Conservation (phyloP, 2,329 filamentous ascomycete species). For the Cryphonectria radicalis region DNA sequence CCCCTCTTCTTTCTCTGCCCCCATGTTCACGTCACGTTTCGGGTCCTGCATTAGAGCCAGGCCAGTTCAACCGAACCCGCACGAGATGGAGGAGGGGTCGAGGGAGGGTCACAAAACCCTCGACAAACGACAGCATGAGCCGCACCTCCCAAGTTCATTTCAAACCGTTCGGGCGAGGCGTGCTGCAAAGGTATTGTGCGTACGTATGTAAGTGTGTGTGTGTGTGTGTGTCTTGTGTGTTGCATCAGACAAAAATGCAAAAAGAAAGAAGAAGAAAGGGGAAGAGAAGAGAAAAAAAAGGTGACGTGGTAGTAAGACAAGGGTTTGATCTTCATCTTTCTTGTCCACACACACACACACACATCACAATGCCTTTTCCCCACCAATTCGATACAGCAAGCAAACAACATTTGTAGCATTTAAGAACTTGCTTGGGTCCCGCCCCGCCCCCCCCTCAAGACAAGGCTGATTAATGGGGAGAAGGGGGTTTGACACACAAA, state of each 20-base stretch:
- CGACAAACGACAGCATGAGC: neutral
- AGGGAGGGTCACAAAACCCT: neutral
- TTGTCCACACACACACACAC: neutral
- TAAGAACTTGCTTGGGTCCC: neutral
- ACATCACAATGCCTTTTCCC: neutral
- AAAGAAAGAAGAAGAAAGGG: too few species aligned
- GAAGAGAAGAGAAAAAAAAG: too few species aligned
- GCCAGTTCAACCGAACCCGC: neutral
- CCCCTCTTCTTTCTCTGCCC: neutral
- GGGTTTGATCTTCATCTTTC: neutral
- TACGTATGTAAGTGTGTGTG: too few species aligned
- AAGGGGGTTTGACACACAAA: too few species aligned
- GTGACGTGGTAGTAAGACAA: too few species aligned
- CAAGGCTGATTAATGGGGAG: neutral
- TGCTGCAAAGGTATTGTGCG: neutral
- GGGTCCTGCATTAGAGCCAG: neutral
- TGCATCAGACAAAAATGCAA: neutral
- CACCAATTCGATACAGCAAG: constrained; percentile 12
- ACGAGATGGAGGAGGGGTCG: neutral
- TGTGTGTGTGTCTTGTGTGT: neutral
- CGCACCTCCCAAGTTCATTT: constrained; percentile 6
- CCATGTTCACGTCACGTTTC: neutral
- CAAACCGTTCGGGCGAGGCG: neutral
- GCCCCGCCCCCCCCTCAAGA: neutral
- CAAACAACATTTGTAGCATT: constrained; percentile 8